Base-by-base conservation (phyloP, 1,139 yeast species). In the Pichia sorboxylosa region DNA sequence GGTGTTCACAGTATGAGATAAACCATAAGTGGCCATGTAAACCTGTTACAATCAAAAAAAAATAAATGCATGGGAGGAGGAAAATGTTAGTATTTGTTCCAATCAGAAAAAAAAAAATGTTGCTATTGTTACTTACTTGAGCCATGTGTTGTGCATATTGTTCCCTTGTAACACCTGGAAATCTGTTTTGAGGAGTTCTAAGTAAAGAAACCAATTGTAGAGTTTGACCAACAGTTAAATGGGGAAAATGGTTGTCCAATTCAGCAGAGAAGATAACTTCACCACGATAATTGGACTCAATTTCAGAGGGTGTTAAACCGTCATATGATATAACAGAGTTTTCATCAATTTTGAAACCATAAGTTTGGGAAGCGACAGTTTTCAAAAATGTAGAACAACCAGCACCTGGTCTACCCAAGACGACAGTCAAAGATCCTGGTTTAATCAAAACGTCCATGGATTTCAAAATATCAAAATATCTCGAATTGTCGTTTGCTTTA, bases 381-480 rank as follows among this genome's bases (percentile, higher is more conserved):
- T 79, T 80, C 46, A 82, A 58, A 32, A 80, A 65, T 2, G 94
- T 80, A 2, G 93, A 69, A 55, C 93, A 82, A 37, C 94, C 94
- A 18, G 87, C 73, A 49, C 93, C 93, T 1, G 93, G 93, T 53
- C 87, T 70, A 32, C 92, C 93, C 25, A 81, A 57, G 2, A 81
- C 92, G 31, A 81, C 83, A 9, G 84, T 70, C 35, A 82, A 61
- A 45, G 80, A 84, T 34, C 93, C 87, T 0, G 92, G 82, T 28
- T 62, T 59, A 40, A 78, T 61, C 3, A 75, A 46, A 26, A 78
- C 85, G 43, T 78, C 82, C 75, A 79, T 73, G 21, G 76, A 63
- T 45, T 73, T 69, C 43, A 78, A 58, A 40, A 80, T 81, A 39
- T 76, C 73, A 32, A 64, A 73, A 49, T 55, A 50, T 17, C 52